These are phyloP conservation scores for Cordyceps militaris DNA, from an alignment of 2,329 filamentous ascomycete genomes.

Conservation along the genomic window DNA sequence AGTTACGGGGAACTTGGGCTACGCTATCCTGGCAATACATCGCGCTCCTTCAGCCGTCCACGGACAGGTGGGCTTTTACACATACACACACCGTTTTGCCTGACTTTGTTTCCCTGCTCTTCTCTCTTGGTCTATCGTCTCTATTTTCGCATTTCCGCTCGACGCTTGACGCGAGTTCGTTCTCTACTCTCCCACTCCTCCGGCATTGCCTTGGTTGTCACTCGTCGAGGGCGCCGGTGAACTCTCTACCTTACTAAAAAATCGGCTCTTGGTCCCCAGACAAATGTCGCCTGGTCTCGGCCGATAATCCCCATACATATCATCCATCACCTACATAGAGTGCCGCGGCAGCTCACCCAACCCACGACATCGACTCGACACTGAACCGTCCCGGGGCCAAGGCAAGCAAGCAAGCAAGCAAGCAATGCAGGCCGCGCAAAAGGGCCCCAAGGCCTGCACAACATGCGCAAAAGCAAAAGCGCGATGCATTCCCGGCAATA, in stretches of 20 bases:
- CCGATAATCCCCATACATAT: slow-evolving; percentile 9
- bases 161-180: neutral
- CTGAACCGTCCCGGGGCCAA: neutral
- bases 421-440: slow-evolving; percentile 25
- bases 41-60: slow-evolving; percentile 3
- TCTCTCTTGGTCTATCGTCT: neutral
- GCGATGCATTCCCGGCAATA: slow-evolving; percentile 38
- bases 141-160: neutral
- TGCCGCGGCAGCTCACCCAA: slow-evolving; percentile 6
- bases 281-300: slow-evolving; percentile 2
- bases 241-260: neutral
- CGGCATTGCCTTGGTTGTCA: neutral
- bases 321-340: slow-evolving; percentile 1
- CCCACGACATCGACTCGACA: slow-evolving; percentile 5
- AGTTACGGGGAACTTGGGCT: neutral
- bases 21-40: neutral
- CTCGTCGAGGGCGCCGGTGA: neutral
- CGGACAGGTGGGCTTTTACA: slow-evolving; percentile 1
- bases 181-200: neutral
- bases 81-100: slow-evolving; percentile 4
- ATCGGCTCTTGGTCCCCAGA: neutral
- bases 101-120: neutral
- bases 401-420: neutral
- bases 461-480: slow-evolving; percentile 48
- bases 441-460: slow-evolving; percentile 42